Conservation (phyloP, 2,329 filamentous ascomycete genomes). For the Aureobasidium leucospermi region DNA sequence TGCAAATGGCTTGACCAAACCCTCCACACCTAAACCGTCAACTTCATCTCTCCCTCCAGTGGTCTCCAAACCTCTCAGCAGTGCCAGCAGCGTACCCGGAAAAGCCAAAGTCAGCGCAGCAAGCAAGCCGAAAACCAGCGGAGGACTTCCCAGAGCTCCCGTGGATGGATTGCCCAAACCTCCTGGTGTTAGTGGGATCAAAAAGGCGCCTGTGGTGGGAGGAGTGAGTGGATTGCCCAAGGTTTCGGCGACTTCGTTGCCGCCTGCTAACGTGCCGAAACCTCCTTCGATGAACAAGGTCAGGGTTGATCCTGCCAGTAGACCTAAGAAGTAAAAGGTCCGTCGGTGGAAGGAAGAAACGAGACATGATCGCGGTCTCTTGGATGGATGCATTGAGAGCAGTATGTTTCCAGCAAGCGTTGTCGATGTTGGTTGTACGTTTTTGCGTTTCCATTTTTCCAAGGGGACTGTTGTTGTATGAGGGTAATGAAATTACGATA, state of each 20-base stretch:
- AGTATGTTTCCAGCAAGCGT: no score
- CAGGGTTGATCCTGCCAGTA: slow-evolving; percentile 18
- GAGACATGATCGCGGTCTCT: neutral
- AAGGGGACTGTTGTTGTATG: neutral
- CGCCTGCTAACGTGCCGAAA: slow-evolving; percentile 11
- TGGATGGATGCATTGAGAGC: neutral
- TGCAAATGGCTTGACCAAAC: neutral
- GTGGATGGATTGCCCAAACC: slow-evolving; percentile 7
- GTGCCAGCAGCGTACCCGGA: neutral
- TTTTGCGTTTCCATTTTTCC: neutral
- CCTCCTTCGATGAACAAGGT: slow-evolving; percentile 14
- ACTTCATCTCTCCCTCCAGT: neutral
- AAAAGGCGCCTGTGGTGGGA: neutral
- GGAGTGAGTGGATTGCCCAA: neutral
- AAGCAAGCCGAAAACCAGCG: slow-evolving; percentile 15
- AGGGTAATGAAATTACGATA: neutral
- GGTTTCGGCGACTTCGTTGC: neutral
- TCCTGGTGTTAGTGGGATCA: neutral
- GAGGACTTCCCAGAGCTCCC: slow-evolving; percentile 8
- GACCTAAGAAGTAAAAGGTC: slow-evolving; percentile 7
- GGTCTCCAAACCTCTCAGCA: neutral
- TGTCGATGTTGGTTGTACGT: neutral
- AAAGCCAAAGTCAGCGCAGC: slow-evolving; percentile 19
- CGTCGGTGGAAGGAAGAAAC: neutral
- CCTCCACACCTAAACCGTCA: neutral